Conservation (phyloP, 306 rosid species). For the Vicia sativa region DNA sequence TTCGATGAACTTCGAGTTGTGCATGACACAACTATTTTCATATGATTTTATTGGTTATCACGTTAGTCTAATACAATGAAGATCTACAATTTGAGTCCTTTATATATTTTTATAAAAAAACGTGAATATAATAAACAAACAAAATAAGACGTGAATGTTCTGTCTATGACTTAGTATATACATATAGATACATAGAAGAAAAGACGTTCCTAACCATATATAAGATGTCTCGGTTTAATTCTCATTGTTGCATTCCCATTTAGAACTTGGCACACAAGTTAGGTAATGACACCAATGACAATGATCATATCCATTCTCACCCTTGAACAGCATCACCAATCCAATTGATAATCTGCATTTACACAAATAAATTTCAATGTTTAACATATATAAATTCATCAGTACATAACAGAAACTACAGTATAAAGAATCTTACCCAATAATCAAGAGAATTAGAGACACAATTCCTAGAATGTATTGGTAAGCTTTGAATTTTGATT, state of each 20-base stretch:
- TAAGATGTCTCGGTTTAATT: conserved; percentile 6
- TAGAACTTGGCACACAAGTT: conserved; percentile 69
- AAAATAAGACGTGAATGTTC: background rate
- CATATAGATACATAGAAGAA: background rate
- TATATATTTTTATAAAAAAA: too few relatives aligned
- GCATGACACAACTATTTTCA: conserved; percentile 33
- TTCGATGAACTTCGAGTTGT: conserved; percentile 40
- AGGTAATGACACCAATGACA: conserved; percentile 85
- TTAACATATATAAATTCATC: background rate
- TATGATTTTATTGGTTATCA: conserved; percentile 58
- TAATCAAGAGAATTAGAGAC: conserved; percentile 60
- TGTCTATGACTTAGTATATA: conserved; percentile 37
- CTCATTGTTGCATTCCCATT: conserved; percentile 60
- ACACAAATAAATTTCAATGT: background rate
- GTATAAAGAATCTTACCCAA: conserved; percentile 51
- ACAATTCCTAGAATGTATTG: conserved; percentile 67
- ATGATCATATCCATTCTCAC: conserved; percentile 64
- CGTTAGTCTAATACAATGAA: conserved; percentile 98
- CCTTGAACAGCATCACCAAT: conserved; percentile 67
- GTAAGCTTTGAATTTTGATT: conserved; percentile 69
- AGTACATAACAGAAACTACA: conserved; percentile 1
- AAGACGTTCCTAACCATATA: background rate
- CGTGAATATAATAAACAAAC: background rate
- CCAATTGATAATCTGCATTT: conserved; percentile 54
- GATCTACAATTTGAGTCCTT: conserved; percentile 57